Evolutionary conservation across 352 stramenopile genomes (phyloP).

Genomic region (Phytophthora citricola): DNA sequence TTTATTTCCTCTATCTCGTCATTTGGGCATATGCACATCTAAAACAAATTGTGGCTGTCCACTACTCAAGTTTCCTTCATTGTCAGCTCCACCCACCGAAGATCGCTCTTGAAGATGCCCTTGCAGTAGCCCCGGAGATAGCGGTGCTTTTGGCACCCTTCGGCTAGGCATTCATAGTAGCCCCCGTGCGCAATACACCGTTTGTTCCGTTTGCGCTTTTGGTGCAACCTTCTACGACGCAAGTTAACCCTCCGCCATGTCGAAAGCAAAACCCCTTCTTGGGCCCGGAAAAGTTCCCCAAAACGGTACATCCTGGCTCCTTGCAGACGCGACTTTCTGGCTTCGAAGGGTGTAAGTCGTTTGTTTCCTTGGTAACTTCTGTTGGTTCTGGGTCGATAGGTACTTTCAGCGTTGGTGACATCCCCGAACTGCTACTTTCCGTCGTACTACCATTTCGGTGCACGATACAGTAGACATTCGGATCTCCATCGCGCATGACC

Average conservation of each 20-base stretch:
- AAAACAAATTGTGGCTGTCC: too few relatives aligned
- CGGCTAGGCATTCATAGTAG: background rate
- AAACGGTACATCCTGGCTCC: background rate
- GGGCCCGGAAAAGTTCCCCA: background rate
- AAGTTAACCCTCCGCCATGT: conserved; percentile 6
- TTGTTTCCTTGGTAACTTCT: background rate
- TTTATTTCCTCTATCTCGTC: too few relatives aligned
- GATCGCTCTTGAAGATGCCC: background rate
- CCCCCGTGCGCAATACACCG: background rate
- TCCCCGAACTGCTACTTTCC: background rate
- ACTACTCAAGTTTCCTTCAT: too few relatives aligned
- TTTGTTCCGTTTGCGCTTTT: background rate
- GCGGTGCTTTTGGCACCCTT: background rate
- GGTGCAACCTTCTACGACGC: background rate
- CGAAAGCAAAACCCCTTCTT: conserved; percentile 15
- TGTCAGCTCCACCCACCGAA: background rate
- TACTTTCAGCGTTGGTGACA: too few relatives aligned
- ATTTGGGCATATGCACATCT: too few relatives aligned
- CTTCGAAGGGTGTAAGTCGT: background rate
- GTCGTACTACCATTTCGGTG: background rate
- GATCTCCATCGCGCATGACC: conserved; percentile 16
- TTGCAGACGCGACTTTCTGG: background rate
- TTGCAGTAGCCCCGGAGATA: background rate
- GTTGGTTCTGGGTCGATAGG: too few relatives aligned
- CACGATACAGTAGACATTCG: conserved; percentile 1